Evolutionary conservation across 2,329 filamentous ascomycete species (phyloP).

Genomic region (Colletotrichum gloeosporioides): DNA sequence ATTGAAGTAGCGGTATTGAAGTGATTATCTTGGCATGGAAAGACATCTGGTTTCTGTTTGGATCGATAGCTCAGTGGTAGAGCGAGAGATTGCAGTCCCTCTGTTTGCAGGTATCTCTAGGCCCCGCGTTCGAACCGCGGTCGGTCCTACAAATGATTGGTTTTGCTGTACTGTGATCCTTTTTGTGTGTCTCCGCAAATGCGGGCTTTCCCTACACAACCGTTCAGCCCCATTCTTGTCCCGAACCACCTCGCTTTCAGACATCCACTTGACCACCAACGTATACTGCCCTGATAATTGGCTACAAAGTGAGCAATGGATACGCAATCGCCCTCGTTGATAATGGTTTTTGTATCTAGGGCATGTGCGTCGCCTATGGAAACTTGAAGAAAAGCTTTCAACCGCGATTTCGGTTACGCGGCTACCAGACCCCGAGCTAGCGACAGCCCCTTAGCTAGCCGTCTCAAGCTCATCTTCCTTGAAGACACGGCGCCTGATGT

Average conservation of each 20-base stretch:
- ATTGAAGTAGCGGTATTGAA: not conserved
- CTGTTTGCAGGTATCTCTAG: not conserved
- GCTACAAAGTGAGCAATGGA: rapidly evolving
- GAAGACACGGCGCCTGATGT: not conserved
- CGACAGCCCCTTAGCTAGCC: not conserved
- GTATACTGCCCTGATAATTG: not conserved
- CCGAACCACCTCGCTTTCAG: not conserved
- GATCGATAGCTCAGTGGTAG: slow-evolving; percentile 20
- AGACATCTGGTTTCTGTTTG: not conserved
- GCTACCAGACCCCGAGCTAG: not conserved
- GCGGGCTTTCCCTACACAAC: not conserved
- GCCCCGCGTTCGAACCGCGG: slow-evolving; percentile 16
- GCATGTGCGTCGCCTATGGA: not conserved
- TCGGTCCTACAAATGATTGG: not conserved
- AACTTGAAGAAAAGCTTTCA: not conserved
- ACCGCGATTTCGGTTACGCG: not conserved
- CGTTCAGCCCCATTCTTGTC: not conserved
- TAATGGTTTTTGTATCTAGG: not conserved
- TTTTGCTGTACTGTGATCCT: not conserved
- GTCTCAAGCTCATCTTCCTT: not conserved
- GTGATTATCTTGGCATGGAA: not conserved
- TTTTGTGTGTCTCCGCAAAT: slow-evolving; percentile 1
- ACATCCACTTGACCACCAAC: not conserved
- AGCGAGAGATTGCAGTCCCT: slow-evolving; percentile 15
- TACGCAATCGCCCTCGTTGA: not conserved